A percentile compares a stretch with the other conserved stretches of the same genome.
Conservation (phyloP, 2,329 filamentous ascomycete genomes). For the Penicillium sp. region DNA sequence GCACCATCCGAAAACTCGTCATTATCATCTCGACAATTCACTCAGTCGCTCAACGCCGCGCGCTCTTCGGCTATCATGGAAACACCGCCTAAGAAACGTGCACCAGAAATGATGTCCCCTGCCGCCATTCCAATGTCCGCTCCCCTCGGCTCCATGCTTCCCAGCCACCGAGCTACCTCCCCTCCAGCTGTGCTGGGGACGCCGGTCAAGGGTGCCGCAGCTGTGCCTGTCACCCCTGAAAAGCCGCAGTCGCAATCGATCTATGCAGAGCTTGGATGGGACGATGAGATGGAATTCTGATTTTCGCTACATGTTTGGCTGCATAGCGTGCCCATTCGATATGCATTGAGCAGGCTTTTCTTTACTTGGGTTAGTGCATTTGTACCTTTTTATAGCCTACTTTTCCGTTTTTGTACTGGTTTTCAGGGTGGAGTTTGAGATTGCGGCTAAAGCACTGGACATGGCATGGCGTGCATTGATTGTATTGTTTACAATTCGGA, state of each 20-base stretch:
- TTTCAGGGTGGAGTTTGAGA: not conserved
- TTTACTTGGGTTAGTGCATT: not conserved
- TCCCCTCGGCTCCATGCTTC: constrained; percentile 3
- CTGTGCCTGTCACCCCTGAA: constrained; percentile 35
- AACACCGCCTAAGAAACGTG: constrained; percentile 29
- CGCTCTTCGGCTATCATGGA: constrained; percentile 30
- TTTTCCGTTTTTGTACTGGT: not conserved
- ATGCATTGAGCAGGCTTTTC: not conserved
- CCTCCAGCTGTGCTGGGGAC: constrained; percentile 31
- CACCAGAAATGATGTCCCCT: constrained; percentile 2
- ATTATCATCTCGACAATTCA: constrained; percentile 8
- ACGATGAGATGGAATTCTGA: constrained; percentile 36
- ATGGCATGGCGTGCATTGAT: constrained; percentile 4
- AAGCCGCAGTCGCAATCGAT: constrained; percentile 41
- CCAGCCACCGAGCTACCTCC: constrained; percentile 9
- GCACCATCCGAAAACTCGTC: constrained; percentile 2
- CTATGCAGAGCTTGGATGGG: constrained; percentile 49
- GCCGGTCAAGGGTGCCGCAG: constrained; percentile 31
- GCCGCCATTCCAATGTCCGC: constrained; percentile 9
- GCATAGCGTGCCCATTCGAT: not conserved
- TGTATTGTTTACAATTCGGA: not conserved
- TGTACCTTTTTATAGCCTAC: not conserved
- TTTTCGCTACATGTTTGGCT: not conserved
- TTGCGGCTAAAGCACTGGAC: not conserved
- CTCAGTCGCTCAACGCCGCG: constrained; percentile 2